Percentiles rank a stretch among this genome's conserved stretches.
Evolutionary conservation across 2,329 filamentous ascomycete species (phyloP).

Genomic region (Fusarium algeriense): DNA sequence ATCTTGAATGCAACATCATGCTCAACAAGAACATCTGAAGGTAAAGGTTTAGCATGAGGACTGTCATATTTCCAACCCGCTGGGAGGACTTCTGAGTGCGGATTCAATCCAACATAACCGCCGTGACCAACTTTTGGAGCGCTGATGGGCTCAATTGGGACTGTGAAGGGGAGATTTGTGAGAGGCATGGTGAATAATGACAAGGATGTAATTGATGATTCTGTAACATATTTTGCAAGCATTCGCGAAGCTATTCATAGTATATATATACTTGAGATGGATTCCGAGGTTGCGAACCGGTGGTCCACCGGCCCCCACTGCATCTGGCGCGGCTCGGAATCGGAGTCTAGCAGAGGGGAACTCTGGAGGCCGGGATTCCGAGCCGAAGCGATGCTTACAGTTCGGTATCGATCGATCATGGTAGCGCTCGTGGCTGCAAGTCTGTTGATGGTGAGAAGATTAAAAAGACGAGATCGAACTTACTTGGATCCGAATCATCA

Average conservation of each 20-base stretch:
- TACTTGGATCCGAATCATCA: rapidly evolving
- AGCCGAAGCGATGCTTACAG: not conserved
- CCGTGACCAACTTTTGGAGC: slow-evolving; percentile 8
- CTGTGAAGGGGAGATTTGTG: slow-evolving; percentile 2
- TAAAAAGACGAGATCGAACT: not conserved
- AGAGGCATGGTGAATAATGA: slow-evolving; percentile 7
- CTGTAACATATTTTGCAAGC: rapidly evolving
- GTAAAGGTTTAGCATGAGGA: not conserved
- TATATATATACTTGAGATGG: not conserved
- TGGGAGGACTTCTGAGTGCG: slow-evolving; percentile 8
- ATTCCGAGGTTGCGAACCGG: slow-evolving; percentile 14
- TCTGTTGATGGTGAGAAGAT: not conserved
- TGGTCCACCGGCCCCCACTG: slow-evolving; percentile 12
- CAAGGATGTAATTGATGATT: not conserved
- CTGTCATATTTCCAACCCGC: slow-evolving; percentile 11
- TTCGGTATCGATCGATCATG: not conserved
- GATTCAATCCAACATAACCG: slow-evolving; percentile 5
- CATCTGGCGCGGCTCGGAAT: not conserved
- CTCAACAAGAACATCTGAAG: slow-evolving; percentile 7
- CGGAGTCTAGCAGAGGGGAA: not conserved
- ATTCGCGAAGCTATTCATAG: slow-evolving; percentile 1
- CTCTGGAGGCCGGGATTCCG: not conserved
- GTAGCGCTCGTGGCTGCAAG: rapidly evolving
- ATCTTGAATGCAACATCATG: slow-evolving; percentile 19
- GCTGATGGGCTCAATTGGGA: slow-evolving; percentile 8